Evolutionary conservation across 768 basidiomycete species (phyloP).

Genomic region (Termitomyces sp.): DNA sequence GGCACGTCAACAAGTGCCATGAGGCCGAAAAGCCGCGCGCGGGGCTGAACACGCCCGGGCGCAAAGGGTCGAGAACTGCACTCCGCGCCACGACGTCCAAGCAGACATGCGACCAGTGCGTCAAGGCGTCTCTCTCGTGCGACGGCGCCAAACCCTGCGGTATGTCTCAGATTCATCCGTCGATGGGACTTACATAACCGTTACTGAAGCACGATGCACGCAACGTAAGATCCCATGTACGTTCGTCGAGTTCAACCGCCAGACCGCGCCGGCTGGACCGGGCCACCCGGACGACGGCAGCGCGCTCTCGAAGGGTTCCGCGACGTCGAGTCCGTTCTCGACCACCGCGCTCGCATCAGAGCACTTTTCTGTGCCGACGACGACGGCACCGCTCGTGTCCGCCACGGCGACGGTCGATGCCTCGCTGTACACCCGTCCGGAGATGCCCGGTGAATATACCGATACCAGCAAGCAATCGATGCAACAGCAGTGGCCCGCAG

Average conservation of each 20-base stretch:
- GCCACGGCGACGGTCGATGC: not conserved
- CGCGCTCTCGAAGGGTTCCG: not conserved
- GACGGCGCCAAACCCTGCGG: constrained; percentile 79
- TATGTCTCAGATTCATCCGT: constrained; percentile 26
- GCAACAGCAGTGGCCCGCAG: not conserved
- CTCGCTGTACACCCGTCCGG: not conserved
- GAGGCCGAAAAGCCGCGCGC: constrained; percentile 60
- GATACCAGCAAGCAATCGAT: not conserved
- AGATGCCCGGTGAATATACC: too few relatives aligned
- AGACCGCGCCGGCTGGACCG: constrained; percentile 74
- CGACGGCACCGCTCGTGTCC: not conserved
- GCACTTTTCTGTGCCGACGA: not conserved
- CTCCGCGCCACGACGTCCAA: constrained; percentile 42
- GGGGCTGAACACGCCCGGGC: constrained; percentile 38
- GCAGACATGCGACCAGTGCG: constrained; percentile 83
- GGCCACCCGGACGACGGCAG: constrained; percentile 39
- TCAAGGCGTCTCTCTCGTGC: constrained; percentile 68
- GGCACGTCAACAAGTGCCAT: constrained; percentile 87
- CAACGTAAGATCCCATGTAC: constrained; percentile 72
- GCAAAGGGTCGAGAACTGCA: constrained; percentile 62
- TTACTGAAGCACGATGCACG: constrained; percentile 56
- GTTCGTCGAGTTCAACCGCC: constrained; percentile 80
- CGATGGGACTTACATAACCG: not conserved
- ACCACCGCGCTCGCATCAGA: not conserved
- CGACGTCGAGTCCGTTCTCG: not conserved